These are phyloP conservation scores for Sordariomycetes sp. DNA, from an alignment of 2,329 filamentous ascomycete genomes.

Conservation along the genomic window DNA sequence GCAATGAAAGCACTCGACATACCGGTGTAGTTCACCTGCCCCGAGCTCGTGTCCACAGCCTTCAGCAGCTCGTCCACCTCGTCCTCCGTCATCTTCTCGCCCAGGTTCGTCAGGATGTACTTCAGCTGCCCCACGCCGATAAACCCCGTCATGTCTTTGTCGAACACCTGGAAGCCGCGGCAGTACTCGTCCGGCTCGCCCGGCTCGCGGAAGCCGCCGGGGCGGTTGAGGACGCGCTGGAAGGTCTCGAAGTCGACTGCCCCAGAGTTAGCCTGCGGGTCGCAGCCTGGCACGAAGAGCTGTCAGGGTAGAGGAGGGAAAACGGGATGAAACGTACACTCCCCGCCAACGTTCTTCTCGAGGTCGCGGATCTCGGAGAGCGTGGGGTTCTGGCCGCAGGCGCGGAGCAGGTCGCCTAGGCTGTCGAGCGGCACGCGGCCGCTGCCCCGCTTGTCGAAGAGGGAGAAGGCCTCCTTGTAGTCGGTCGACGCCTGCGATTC, in stretches of 20 bases:
- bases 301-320: neutral
- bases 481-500: constrained; percentile 69
- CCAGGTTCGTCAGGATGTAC: constrained; percentile 95
- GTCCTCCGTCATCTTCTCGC: constrained; percentile 98
- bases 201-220: constrained; percentile 94
- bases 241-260: constrained; percentile 96
- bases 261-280: neutral
- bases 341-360: constrained; percentile 78
- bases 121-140: constrained; percentile 96
- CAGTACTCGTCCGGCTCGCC: constrained; percentile 98
- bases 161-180: constrained; percentile 97
- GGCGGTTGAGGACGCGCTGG: constrained; percentile 91
- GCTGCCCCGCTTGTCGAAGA: constrained; percentile 98
- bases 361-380: constrained; percentile 85
- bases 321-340: constrained; percentile 59
- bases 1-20: constrained; percentile 19
- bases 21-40: constrained; percentile 97
- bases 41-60: constrained; percentile 90
- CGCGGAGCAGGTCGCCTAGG: constrained; percentile 87
- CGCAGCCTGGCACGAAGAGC: neutral
- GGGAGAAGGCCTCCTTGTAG: constrained; percentile 99
- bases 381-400: constrained; percentile 96
- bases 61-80: constrained; percentile 98
- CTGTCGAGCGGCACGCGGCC: constrained; percentile 80
- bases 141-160: constrained; percentile 97